Base-by-base conservation (phyloP, 148 eudicot genomes). In the Mesembryanthemum crystallinum region DNA sequence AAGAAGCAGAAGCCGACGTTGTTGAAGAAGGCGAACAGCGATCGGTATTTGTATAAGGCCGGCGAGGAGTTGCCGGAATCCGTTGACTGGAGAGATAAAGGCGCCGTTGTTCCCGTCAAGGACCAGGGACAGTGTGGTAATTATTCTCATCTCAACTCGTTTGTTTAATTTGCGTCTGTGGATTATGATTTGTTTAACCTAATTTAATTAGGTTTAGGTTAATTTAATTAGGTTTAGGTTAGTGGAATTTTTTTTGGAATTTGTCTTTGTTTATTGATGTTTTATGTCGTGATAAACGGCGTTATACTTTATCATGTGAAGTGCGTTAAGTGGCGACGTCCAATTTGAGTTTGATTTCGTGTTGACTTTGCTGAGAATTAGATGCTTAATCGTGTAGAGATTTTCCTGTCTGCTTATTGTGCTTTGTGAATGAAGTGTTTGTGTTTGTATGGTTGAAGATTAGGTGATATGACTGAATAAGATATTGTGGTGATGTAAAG, bases 101-200 rank as follows among this genome's bases (percentile, higher is more conserved):
- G 96, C 45, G 97, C 91, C 55, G 97, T 94, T 63, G 73, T 79
- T 24, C 67, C 78, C n/a, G 91, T 94, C 61, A 94, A 92, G 63
- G 85, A 89, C 75, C 97, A 94, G 72, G 97, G 94, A 7, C 82
- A 82, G 21, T 93, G 98, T 59, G 98, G 98, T 93, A 75, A 80
- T 76, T 80, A 76, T 71, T 37, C 35, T 35, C 28, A 39, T 72
- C 14, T 58, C 23, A 45, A 10, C 11, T 35, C 33, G 49, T 24
- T 42, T 28, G 0, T 10, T 55, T 29, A 6, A 20, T 45, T 68
- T 35, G 28, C 49, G 49, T 8, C 28, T 43, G 32, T 30, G 28
- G 9, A 27, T 55, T 55, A 10, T 7, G 12, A 35, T 35, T 35
- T 35, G 39, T 3, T 7, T 37, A 14, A n/a, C 5, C 24, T 67